Evolutionary conservation across 2,329 filamentous ascomycete genomes (phyloP), one percentile per base, ranked within the genome.

Genomic region (Cordyceps cicadae): DNA sequence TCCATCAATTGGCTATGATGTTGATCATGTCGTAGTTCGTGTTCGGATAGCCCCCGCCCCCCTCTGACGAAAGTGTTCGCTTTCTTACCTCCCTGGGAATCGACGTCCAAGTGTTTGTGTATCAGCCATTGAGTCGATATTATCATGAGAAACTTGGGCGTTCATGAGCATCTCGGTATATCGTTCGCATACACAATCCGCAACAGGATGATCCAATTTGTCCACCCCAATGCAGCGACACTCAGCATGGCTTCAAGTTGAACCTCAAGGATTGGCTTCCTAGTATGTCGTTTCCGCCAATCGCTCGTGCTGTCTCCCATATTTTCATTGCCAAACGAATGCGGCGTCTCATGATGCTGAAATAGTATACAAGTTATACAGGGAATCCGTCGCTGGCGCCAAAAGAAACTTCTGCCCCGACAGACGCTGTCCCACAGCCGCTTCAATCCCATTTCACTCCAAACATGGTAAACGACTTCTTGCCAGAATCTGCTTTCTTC

Each of bases 401-500:
- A 39, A 12, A 19, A 29, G 15, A 41, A 45, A 26, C 17, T 9
- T 26, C 4, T 26, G 15, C 6, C 12, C 21, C 45, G 21, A 29
- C 17, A 29, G 17, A 43, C 32, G 12, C 24, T 4, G 12, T n/a
- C 41, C 19, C 19, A 54, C 7, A 49, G 11, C 12, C 12, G 43
- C 21, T 14, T 50, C 26, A 60, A 12, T 49, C 45, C 84, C 84
- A 87, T 62, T 79, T 84, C 34, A 87, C 79, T 6, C 86, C 86
- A 66, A 88, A 85, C 51, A 88, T 72, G 64, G 77, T 86, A 46
- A 81, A 73, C 59, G 75, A 76, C 62, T 78, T 79, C 61, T 71
- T 71, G 7, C 72, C 74, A 4, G 65, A 68, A 12, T 66, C 67
- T 11, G 67, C 53, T 21, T 39, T 54, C 15, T 72, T 68, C 1